Conservation (phyloP, 1,284 basidiomycete species). For the Macrocystidia cucumis region DNA sequence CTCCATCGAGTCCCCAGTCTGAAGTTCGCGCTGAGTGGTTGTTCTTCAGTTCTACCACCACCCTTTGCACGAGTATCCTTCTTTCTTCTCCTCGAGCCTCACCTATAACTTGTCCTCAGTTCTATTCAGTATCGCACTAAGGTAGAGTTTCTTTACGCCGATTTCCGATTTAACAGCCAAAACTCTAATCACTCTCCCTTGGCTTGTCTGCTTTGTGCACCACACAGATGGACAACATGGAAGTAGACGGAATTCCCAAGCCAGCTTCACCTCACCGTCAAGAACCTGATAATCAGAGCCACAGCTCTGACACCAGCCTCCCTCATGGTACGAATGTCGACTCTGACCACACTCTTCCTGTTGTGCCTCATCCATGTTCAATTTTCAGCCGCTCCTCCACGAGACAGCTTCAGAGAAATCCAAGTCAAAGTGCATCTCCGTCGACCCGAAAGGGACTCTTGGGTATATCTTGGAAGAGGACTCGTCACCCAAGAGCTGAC, state of each 20-base stretch:
- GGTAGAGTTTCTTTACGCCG: no score
- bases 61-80: no score
- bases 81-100: no score
- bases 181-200: no score
- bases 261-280: conserved; percentile 6
- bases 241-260: conserved; percentile 21
- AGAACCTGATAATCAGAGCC: background rate
- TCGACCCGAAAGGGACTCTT: conserved; percentile 68
- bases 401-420: conserved; percentile 63
- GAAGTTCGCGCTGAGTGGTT: no score
- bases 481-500: conserved; percentile 63
- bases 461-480: conserved; percentile 72
- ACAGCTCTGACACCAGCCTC: conserved; percentile 9
- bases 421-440: conserved; percentile 80
- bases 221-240: conserved; percentile 27
- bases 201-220: no score
- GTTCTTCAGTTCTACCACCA: no score
- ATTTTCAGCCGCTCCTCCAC: conserved; percentile 20
- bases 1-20: no score
- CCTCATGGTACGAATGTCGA: conserved; percentile 14
- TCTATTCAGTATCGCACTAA: no score
- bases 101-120: no score
- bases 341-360: background rate
- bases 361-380: conserved; percentile 4
- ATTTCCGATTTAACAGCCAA: no score